These are phyloP conservation scores for Ophiostoma ips DNA, from an alignment of 2,329 filamentous ascomycete species.

Conservation along the genomic window DNA sequence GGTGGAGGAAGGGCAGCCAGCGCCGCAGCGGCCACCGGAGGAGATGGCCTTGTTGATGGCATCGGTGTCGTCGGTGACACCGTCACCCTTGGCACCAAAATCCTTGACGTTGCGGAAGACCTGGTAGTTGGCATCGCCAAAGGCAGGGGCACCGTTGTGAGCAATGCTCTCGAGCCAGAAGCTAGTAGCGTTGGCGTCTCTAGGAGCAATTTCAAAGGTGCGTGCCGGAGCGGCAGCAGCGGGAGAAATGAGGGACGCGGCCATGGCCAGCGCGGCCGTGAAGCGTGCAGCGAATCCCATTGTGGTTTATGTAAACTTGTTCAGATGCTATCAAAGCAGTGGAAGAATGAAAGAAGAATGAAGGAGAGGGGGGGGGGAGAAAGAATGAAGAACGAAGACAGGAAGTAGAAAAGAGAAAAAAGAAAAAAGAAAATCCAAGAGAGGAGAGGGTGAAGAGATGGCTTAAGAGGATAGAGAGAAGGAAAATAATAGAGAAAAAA, in stretches of 20 bases:
- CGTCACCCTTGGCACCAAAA: conserved; percentile 57
- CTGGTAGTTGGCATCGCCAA: conserved; percentile 46
- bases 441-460: neutral
- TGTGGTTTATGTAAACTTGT: too few species aligned
- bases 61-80: conserved; percentile 64
- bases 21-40: conserved; percentile 65
- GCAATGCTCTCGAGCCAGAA: conserved; percentile 64
- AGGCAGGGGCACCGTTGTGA: conserved; percentile 56
- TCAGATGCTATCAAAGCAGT: too few species aligned
- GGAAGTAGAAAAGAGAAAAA: neutral
- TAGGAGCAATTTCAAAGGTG: neutral
- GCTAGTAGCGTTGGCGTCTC: conserved; percentile 15
- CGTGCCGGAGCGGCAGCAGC: conserved; percentile 10
- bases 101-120: conserved; percentile 67
- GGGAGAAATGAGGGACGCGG: conserved; percentile 6
- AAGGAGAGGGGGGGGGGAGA: neutral
- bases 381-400: neutral
- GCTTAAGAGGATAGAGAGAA: too few species aligned
- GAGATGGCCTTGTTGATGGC: conserved; percentile 78
- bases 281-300: conserved; percentile 32
- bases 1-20: conserved; percentile 71
- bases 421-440: neutral
- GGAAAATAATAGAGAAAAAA: neutral
- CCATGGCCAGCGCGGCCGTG: conserved; percentile 25
- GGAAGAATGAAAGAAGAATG: too few species aligned